These are phyloP conservation scores for Aphanomyces astaci DNA, from an alignment of 352 stramenopile species.

Conservation along the genomic window DNA sequence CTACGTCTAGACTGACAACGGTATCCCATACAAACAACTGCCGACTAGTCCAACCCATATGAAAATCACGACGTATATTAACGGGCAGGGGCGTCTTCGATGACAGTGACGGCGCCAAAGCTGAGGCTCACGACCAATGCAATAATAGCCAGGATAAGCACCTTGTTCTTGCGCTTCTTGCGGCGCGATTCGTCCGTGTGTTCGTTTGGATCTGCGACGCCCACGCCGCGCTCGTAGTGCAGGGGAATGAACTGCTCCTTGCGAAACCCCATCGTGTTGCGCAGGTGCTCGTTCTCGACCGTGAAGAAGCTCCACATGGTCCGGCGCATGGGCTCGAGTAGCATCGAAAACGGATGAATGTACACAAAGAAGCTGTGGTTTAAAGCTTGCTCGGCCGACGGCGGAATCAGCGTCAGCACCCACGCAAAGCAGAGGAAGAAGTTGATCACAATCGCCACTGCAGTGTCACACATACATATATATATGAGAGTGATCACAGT, in stretches of 20 bases:
- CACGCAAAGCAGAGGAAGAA: constrained; percentile 77
- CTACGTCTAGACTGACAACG: too few relatives aligned
- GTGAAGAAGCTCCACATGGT: constrained; percentile 85
- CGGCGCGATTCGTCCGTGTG: constrained; percentile 24
- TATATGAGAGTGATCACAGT: too few relatives aligned
- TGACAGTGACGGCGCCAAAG: constrained; percentile 15
- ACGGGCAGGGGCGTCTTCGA: neutral
- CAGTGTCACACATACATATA: too few relatives aligned
- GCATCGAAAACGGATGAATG: constrained; percentile 78
- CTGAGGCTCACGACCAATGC: constrained; percentile 5
- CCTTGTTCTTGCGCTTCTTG: constrained; percentile 24
- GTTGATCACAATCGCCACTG: constrained; percentile 58
- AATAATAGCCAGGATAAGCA: constrained; percentile 18
- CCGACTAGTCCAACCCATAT: too few relatives aligned
- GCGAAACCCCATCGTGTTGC: constrained; percentile 78
- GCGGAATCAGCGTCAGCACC: constrained; percentile 73
- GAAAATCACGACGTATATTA: too few relatives aligned
- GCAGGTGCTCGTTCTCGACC: constrained; percentile 78
- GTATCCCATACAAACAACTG: too few relatives aligned
- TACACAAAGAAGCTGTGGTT: constrained; percentile 57
- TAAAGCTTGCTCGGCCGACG: constrained; percentile 31
- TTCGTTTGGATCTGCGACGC: constrained; percentile 27
- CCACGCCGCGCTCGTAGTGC: constrained; percentile 70
- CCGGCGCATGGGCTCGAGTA: constrained; percentile 72
- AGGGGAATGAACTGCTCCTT: constrained; percentile 77